Evolutionary conservation across 306 rosid genomes (phyloP).

Genomic region (Arachis hypogaea): DNA sequence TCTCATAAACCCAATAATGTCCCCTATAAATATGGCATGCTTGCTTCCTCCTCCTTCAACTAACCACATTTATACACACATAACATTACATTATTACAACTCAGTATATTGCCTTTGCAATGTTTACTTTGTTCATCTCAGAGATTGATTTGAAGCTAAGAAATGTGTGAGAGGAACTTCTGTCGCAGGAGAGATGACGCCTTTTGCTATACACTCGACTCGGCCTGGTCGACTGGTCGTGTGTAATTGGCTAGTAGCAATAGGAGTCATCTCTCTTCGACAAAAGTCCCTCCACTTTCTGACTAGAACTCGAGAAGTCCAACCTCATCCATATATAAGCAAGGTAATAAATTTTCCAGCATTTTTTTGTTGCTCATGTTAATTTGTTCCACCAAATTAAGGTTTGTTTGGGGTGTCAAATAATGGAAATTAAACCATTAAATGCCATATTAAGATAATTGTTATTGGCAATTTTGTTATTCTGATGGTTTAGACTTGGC

Average conservation of each 20-base stretch:
- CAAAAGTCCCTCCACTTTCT: conserved; percentile 50
- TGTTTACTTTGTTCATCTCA: neutral
- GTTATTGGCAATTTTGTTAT: no score
- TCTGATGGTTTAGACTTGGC: no score
- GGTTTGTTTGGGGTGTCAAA: no score
- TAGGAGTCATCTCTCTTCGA: conserved; percentile 56
- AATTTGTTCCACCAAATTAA: neutral
- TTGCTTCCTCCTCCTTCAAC: no score
- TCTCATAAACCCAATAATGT: neutral
- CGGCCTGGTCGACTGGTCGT: no score
- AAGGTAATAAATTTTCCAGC: neutral
- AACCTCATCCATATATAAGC: neutral
- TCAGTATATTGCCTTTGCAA: no score
- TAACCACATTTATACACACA: no score
- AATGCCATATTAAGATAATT: no score
- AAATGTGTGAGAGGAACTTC: conserved; percentile 38
- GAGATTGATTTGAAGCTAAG: neutral
- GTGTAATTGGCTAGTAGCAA: neutral
- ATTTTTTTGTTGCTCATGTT: neutral
- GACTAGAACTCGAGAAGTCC: neutral
- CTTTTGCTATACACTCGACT: conserved; percentile 4
- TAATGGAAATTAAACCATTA: no score
- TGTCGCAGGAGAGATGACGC: conserved; percentile 57
- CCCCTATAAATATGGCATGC: conserved; percentile 1
- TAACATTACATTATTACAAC: no score